These are phyloP conservation scores for Anacardium occidentale DNA, from an alignment of 345 rosid species.

Conservation along the genomic window DNA sequence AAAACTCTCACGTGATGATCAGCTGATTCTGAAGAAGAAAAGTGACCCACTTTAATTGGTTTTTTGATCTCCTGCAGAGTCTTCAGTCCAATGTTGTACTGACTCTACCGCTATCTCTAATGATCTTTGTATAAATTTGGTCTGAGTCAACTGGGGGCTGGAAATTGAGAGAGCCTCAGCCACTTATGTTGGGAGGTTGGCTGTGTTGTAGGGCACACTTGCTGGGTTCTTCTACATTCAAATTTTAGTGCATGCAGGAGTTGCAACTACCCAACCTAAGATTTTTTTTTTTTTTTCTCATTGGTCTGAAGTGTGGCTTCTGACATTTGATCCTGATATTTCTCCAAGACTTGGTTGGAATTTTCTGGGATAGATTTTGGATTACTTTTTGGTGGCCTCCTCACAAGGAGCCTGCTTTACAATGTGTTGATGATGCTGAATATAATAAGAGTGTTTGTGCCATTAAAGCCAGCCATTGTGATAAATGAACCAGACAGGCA, in stretches of 20 bases:
- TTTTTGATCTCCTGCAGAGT: no score
- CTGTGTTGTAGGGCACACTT: conserved; percentile 22
- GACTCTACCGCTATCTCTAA: no score
- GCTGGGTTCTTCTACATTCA: not conserved
- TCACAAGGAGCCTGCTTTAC: no score
- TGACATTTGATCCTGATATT: not conserved
- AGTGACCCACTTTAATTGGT: not conserved
- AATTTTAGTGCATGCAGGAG: not conserved
- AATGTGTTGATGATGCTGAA: no score
- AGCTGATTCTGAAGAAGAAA: not conserved
- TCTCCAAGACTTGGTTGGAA: no score
- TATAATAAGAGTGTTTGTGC: no score
- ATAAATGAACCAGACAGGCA: conserved; percentile 1
- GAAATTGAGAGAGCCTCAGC: conserved; percentile 11
- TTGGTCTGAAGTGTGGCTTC: not conserved
- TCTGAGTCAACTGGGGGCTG: not conserved
- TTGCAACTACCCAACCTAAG: not conserved
- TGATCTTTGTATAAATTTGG: not conserved
- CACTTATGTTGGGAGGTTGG: conserved; percentile 25
- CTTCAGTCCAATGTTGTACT: no score
- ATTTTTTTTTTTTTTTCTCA: not conserved
- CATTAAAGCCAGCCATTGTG: not conserved
- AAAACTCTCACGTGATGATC: conserved; percentile 3
- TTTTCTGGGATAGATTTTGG: no score
- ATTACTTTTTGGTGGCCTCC: no score